Evolutionary conservation across 1,284 basidiomycete species (phyloP), one percentile per base, ranked within the genome.

Genomic region (Rhodotorula mucilaginosa): DNA sequence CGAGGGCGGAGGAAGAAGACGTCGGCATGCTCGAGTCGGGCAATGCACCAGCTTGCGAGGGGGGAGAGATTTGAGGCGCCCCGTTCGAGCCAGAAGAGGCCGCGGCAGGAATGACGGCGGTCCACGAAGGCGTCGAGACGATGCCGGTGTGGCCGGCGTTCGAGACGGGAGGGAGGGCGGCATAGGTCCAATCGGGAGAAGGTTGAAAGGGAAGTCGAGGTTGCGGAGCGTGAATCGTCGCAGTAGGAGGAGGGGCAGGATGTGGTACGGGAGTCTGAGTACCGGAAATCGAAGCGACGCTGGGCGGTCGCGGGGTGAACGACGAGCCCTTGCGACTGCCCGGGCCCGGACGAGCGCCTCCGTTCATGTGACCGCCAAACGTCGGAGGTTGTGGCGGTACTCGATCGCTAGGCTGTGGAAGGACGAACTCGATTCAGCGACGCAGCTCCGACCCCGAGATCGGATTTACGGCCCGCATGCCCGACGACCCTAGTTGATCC

Each of bases 111-210:
- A 72, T 72, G 26, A 70, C 52, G 15, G 68, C 66, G 0, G 73
- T 70, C 68, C 73, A 74, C 0, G 70, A 67, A 0, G 73, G 70
- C 0, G 73, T 75, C 19, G 68, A 69, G 39, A 71, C 68, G 67
- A 70, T 75, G 29, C 70, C 68, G 46, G 48, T 70, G 26, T 65
- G 59, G 29, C 23, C 6, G 16, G 66, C 58, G 44, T 51, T 48
- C 3, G 68, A 68, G 5, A 47, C 44, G 31, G 62, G 46, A 6
- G 67, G 65, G 0, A 63, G 49, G 39, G 58, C 13, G n/a, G 65
- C 31, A 46, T 71, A 67, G 13, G 49, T 31, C 64, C 67, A 68
- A n/a, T 68, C 66, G 18, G 66, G 67, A 5, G 69, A 71, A 3
- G 63, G 64, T 46, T 68, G 64, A 60, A 61, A 70, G 2, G 57